Conservation (phyloP, 176 grass and related monocot genomes). For the Triticum timopheevii region DNA sequence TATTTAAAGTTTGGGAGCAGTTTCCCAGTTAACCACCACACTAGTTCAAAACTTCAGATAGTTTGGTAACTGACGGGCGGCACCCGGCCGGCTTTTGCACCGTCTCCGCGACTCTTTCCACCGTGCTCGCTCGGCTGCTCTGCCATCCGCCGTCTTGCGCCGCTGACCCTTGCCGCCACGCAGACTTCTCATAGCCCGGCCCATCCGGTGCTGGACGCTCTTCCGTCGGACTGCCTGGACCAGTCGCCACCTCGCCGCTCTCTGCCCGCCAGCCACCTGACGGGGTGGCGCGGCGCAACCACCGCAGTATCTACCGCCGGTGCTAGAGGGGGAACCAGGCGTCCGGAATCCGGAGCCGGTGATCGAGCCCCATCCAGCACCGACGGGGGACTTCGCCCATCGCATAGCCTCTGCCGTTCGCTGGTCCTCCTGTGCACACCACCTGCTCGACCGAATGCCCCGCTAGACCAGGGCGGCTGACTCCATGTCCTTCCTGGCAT, state of each 20-base stretch:
- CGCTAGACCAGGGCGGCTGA: conserved; percentile 1
- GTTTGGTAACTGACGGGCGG: not conserved
- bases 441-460: conserved; percentile 47
- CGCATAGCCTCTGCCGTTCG: not conserved
- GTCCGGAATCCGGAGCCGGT: not conserved
- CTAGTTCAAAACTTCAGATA: not conserved
- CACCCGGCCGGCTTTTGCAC: no score
- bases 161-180: not conserved
- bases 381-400: not conserved
- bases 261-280: not conserved
- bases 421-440: not conserved
- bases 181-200: not conserved
- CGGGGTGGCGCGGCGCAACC: not conserved
- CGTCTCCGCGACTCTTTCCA: no score
- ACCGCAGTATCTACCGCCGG: not conserved
- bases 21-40: no score
- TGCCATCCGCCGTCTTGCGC: not conserved
- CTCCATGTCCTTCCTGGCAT: conserved; percentile 36
- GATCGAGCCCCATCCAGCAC: not conserved
- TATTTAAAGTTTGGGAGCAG: no score
- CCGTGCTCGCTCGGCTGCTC: not conserved
- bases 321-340: not conserved
- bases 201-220: not conserved
- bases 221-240: not conserved
- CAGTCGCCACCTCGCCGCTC: not conserved